Base-by-base conservation (phyloP, 805 yeast species). In the Myxozyma neotropica region DNA sequence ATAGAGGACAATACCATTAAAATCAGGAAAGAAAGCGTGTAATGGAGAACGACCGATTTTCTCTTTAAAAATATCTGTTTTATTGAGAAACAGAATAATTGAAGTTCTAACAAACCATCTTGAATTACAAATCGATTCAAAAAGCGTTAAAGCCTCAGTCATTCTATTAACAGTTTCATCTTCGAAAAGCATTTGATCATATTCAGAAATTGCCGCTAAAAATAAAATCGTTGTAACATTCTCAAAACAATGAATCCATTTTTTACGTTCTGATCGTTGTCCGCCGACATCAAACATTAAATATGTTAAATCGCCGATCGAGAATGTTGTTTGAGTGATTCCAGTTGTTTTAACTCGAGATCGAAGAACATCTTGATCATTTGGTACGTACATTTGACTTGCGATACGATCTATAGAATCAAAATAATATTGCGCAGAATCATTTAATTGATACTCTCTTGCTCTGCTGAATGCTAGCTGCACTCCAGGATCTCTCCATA, bases 291-390 rank as follows among this genome's bases (percentile, higher is more conserved):
- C 99, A 45, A 91, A 76, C 43, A 94, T 89, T 69, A 84, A 85
- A 71, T 92, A 86, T 64, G 79, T 82, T 48, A 84, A 80, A 2
- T 83, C 79, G 8, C 84, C 83, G 61, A 93, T 83, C 57, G 79
- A 78, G 75, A 94, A 92, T 55, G 79, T 81, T 4, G 94, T 87
- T 72, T 93, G 96, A 0, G 95, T 88, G 54, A 94, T 90, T 2
- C 99, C 99, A 0, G 97, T 92, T 13, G 99, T 93, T 74, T 93
- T 92, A 68, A 94, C 89, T 36, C 99, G 80, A 3, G 97, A 98
- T 68, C 83, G 86, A 65, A 94, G 76, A 56, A 94, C 91, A 73
- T 94, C 99, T 56, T 81, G 83, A 73, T 93, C 90, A 6, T 84
- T 74, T 63, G 96, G 92, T 8, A 80, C 68, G 71, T 90, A 92